These are phyloP conservation scores for Coniochaeta pulveracea DNA, from an alignment of 2,329 filamentous ascomycete genomes.

Conservation along the genomic window DNA sequence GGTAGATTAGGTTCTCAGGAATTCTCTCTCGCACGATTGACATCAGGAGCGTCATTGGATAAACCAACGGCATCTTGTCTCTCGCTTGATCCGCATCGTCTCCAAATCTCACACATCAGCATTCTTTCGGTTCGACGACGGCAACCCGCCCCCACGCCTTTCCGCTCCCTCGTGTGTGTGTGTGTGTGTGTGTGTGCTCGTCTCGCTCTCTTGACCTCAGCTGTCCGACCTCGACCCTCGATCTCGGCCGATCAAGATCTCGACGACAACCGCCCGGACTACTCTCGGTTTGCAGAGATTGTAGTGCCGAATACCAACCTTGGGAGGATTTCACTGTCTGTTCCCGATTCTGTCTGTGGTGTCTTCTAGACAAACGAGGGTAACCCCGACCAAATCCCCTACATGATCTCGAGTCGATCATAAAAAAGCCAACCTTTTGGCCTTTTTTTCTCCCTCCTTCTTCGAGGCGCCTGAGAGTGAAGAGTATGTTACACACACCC, in stretches of 20 bases:
- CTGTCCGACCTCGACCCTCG: conserved; percentile 3
- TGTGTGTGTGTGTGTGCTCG: no score
- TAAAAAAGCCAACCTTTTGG: conserved; percentile 13
- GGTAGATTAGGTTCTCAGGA: no score
- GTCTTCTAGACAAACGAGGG: background rate
- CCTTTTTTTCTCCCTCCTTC: conserved; percentile 5
- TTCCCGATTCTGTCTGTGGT: conserved; percentile 1
- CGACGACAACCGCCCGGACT: conserved; percentile 4
- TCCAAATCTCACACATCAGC: no score
- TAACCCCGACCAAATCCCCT: conserved; percentile 5
- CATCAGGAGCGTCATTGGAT: no score
- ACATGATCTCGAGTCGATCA: conserved; percentile 15
- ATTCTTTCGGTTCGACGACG: conserved; percentile 31
- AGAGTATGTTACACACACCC: conserved; percentile 11
- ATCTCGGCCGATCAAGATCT: conserved; percentile 7
- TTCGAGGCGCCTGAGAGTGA: conserved; percentile 14
- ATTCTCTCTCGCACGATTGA: no score
- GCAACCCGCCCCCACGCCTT: conserved; percentile 19
- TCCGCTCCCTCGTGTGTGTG: conserved; percentile 25
- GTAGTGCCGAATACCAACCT: conserved; percentile 2
- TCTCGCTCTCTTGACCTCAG: no score
- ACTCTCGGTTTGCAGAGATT: background rate
- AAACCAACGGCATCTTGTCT: conserved; percentile 8
- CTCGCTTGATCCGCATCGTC: no score
- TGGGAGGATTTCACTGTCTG: conserved; percentile 1